Conservation (phyloP, 1,139 yeast species). For the Pneumocystis carinii region DNA sequence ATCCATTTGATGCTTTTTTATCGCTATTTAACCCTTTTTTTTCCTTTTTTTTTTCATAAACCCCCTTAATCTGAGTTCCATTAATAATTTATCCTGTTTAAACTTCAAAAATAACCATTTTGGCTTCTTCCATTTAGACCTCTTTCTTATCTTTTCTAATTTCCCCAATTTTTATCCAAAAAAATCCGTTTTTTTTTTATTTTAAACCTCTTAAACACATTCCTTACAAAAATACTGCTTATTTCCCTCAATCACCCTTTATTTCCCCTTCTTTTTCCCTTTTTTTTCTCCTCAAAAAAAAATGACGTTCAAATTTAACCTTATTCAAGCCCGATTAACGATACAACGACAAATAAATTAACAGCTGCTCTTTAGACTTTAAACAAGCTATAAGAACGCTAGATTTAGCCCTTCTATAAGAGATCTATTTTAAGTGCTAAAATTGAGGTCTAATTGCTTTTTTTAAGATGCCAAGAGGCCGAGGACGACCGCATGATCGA, state of each 20-base stretch:
- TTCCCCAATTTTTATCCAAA: no score
- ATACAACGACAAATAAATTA: no score
- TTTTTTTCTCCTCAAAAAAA: no score
- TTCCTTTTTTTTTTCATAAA: background rate
- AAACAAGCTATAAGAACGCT: background rate
- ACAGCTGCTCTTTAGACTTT: background rate
- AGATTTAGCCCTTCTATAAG: background rate
- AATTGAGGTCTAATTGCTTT: background rate
- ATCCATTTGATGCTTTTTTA: background rate
- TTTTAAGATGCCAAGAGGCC: background rate
- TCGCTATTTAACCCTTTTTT: background rate
- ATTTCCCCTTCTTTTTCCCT: no score
- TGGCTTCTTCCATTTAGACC: background rate
- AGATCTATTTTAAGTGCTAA: background rate
- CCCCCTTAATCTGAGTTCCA: background rate
- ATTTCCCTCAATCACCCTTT: no score
- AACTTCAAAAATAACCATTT: background rate
- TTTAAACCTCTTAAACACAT: no score
- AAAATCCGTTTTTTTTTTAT: no score
- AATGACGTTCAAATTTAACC: no score
- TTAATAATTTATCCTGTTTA: background rate
- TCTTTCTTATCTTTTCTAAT: no score
- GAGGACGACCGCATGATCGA: background rate
- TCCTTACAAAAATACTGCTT: no score
- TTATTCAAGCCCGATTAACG: no score